Conservation (phyloP, 306 rosid species). For the Morella rubra region DNA sequence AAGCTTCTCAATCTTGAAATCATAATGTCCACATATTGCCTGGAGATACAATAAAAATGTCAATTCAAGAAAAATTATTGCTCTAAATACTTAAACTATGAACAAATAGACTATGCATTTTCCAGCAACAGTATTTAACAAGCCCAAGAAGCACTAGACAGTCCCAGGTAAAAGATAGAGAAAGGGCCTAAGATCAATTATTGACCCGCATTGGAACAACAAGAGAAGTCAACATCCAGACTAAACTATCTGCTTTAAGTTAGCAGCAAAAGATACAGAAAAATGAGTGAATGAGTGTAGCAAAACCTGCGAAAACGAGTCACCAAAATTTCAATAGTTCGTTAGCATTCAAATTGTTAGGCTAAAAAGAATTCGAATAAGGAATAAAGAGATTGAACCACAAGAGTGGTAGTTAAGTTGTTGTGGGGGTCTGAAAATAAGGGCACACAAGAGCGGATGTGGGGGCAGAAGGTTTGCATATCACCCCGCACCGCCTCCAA, state of each 20-base stretch:
- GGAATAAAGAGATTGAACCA: not conserved
- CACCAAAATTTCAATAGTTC: not conserved
- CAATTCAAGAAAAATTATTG: not conserved
- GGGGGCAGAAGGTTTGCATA: no score
- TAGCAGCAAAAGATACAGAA: not conserved
- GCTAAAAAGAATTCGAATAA: not conserved
- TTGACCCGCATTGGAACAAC: not conserved
- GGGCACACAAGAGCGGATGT: no score
- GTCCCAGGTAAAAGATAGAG: not conserved
- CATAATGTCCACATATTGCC: slow-evolving; percentile 78
- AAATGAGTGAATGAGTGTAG: not conserved
- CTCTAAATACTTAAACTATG: not conserved
- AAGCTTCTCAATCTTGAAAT: slow-evolving; percentile 51
- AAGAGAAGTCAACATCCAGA: not conserved
- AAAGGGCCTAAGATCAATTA: not conserved
- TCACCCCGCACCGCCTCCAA: no score
- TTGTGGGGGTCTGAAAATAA: no score
- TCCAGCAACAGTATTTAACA: not conserved
- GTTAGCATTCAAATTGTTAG: not conserved
- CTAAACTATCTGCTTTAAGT: not conserved
- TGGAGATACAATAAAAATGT: slow-evolving; percentile 27
- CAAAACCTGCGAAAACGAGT: not conserved
- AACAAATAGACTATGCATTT: not conserved
- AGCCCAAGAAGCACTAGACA: not conserved
- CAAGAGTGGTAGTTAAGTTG: no score